Percentiles rank a stretch among this genome's conserved stretches.
These are phyloP conservation scores for Solanum corneliomulleri DNA, from an alignment of 257 asterid species.

Conservation along the genomic window DNA sequence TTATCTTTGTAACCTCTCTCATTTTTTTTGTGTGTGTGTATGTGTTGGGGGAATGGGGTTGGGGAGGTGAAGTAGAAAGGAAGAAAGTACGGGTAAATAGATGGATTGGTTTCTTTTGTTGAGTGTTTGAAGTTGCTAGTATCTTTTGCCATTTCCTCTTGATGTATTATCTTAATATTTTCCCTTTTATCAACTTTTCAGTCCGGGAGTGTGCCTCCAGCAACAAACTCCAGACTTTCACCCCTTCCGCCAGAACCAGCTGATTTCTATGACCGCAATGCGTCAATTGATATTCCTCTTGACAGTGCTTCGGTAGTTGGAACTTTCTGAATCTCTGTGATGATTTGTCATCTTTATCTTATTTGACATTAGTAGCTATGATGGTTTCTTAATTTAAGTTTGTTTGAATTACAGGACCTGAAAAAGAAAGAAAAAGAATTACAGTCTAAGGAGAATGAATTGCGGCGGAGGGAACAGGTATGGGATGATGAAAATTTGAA, in stretches of 20 bases:
- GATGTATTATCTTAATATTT: not conserved
- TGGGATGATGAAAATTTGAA: not conserved
- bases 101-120: not conserved
- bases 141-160: not conserved
- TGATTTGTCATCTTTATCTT: not conserved
- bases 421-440: conserved; percentile 85
- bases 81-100: not conserved
- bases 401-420: conserved; percentile 45
- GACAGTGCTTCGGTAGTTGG: conserved; percentile 56
- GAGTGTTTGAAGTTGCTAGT: not conserved
- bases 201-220: conserved; percentile 78
- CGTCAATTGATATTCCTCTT: conserved; percentile 78
- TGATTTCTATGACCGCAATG: conserved; percentile 77
- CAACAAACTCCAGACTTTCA: conserved; percentile 74
- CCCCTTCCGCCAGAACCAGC: conserved; percentile 98
- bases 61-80: not conserved
- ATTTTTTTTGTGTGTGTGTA: not conserved
- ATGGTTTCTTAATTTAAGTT: conserved; percentile 3
- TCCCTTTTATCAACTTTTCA: conserved; percentile 20
- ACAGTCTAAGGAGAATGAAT: conserved; percentile 89
- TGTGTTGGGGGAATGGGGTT: not conserved
- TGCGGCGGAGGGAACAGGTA: conserved; percentile 88
- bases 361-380: not conserved
- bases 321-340: not conserved
- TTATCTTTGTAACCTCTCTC: not conserved